These are phyloP conservation scores for Hypoxylon sp. DNA, from an alignment of 2,329 filamentous ascomycete genomes.

Conservation along the genomic window DNA sequence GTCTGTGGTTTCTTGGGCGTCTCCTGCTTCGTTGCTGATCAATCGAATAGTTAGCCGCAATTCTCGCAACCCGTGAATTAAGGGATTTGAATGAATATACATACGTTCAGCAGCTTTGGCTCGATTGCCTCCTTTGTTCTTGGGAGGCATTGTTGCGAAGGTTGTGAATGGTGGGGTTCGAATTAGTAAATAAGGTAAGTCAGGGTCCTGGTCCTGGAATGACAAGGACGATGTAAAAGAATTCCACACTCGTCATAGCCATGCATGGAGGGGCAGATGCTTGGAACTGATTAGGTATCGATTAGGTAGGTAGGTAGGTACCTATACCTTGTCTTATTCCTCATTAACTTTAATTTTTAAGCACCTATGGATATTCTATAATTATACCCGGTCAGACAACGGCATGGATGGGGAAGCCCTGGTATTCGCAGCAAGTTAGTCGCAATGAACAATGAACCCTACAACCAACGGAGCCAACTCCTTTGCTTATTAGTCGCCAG, in stretches of 20 bases:
- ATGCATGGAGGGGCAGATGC: conserved; percentile 28
- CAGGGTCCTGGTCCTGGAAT: conserved; percentile 17
- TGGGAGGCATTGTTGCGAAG: conserved; percentile 50
- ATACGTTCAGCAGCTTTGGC: conserved; percentile 50
- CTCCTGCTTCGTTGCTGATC: conserved; percentile 48
- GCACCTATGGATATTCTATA: neutral
- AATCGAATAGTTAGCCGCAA: conserved; percentile 19
- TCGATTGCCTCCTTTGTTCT: conserved; percentile 50
- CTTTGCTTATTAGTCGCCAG: neutral
- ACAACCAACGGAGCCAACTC: neutral
- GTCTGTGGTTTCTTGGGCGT: conserved; percentile 57
- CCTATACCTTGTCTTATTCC: neutral
- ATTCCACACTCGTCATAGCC: conserved; percentile 20
- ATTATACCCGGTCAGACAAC: conserved; percentile 14
- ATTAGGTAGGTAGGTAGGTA: neutral
- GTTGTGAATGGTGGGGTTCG: conserved; percentile 36
- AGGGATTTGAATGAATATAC: conserved; percentile 27
- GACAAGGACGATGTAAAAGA: conserved; percentile 12
- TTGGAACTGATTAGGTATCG: neutral
- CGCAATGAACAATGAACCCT: neutral
- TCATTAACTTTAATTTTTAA: neutral
- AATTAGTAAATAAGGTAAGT: conserved; percentile 26
- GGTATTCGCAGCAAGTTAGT: neutral
- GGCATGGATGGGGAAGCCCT: too few species aligned
- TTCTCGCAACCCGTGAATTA: conserved; percentile 7